A percentile compares a stretch with the other conserved stretches of the same genome.
These are phyloP conservation scores for Phytophthora idaei DNA, from an alignment of 352 stramenopile species.

Conservation along the genomic window DNA sequence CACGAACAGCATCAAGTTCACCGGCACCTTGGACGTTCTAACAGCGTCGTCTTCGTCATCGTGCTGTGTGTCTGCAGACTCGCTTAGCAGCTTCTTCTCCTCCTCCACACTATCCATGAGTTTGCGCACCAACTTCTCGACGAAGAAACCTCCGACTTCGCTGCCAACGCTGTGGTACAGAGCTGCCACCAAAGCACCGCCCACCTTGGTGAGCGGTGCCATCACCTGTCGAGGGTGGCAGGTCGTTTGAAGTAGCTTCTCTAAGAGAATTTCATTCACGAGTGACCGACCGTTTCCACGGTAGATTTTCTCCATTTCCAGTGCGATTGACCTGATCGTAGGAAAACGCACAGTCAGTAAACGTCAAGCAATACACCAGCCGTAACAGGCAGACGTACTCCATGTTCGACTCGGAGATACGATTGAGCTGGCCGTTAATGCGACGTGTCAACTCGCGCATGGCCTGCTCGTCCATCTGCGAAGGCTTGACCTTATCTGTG, in stretches of 20 bases:
- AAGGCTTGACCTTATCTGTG: slow-evolving; percentile 37
- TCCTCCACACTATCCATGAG: slow-evolving; percentile 55
- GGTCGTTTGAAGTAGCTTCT: slow-evolving; percentile 71
- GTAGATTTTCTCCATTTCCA: slow-evolving; percentile 88
- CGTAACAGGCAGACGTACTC: slow-evolving; percentile 48
- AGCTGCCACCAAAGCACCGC: slow-evolving; percentile 65
- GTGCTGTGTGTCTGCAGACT: slow-evolving; percentile 15
- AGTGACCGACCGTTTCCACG: slow-evolving; percentile 68
- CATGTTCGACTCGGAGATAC: slow-evolving; percentile 92
- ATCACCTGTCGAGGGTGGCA: slow-evolving; percentile 76
- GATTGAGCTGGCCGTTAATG: slow-evolving; percentile 91
- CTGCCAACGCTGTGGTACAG: slow-evolving; percentile 82
- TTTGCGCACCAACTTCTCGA: slow-evolving; percentile 76
- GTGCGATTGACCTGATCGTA: slow-evolving; percentile 52
- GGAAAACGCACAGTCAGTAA: slow-evolving; percentile 11
- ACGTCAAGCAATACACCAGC: neutral
- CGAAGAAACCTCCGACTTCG: slow-evolving; percentile 82
- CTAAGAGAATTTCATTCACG: slow-evolving; percentile 75
- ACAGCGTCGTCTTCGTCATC: slow-evolving; percentile 36
- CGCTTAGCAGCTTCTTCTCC: slow-evolving; percentile 31
- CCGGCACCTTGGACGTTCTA: slow-evolving; percentile 60
- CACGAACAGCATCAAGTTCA: slow-evolving; percentile 89
- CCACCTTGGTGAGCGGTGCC: slow-evolving; percentile 79
- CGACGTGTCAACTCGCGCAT: slow-evolving; percentile 72
- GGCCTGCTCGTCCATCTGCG: slow-evolving; percentile 75